A percentile compares a stretch with the other conserved stretches of the same genome.
Conservation (phyloP, 768 basidiomycete genomes). For the Amanita rimosa region DNA sequence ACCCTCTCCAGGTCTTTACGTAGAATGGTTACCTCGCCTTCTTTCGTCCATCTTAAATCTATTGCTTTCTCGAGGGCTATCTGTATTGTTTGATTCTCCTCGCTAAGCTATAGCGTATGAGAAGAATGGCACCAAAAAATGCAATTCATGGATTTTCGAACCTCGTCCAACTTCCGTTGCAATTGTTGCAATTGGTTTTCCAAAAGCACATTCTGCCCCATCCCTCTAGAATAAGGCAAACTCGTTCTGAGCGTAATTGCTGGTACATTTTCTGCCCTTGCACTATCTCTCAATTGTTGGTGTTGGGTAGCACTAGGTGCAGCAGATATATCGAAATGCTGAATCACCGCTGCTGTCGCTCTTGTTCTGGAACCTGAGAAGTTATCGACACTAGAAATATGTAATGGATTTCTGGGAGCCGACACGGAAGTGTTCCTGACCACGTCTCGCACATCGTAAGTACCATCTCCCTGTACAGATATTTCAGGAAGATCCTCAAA, state of each 20-base stretch:
- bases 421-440: neutral
- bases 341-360: neutral
- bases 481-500: slow-evolving; percentile 53
- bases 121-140: neutral
- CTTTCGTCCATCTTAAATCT: slow-evolving; percentile 43
- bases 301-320: neutral
- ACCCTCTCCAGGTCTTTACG: slow-evolving; percentile 64
- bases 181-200: slow-evolving; percentile 18
- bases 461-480: slow-evolving; percentile 45
- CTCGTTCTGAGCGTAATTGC: neutral
- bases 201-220: slow-evolving; percentile 5
- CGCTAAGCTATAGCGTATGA: slow-evolving; percentile 28
- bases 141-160: neutral
- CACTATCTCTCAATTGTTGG: neutral
- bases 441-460: slow-evolving; percentile 31
- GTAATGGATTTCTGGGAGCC: slow-evolving; percentile 3
- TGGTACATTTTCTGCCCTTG: neutral
- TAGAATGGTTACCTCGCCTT: slow-evolving; percentile 62
- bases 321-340: neutral
- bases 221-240: neutral
- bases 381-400: neutral
- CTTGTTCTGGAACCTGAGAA: neutral
- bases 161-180: slow-evolving; percentile 14
- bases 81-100: slow-evolving; percentile 36
- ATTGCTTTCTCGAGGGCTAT: slow-evolving; percentile 33